These are phyloP conservation scores for Solanum tacnaense DNA, from an alignment of 257 asterid species.

Conservation along the genomic window DNA sequence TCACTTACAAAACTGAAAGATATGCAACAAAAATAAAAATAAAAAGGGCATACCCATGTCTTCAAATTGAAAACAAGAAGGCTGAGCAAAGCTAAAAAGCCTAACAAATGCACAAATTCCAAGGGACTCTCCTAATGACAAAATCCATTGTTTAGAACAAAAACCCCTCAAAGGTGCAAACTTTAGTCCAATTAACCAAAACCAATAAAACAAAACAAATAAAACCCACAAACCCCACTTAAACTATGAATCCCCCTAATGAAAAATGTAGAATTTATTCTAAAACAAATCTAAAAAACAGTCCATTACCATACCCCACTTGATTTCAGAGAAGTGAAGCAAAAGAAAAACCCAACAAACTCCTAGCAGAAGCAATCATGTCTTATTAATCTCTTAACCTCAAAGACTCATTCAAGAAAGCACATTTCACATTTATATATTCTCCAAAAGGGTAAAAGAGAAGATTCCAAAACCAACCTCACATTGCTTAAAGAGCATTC, in stretches of 20 bases:
- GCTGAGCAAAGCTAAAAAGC: conserved; percentile 2
- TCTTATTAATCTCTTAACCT: conserved; percentile 36
- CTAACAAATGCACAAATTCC: neutral
- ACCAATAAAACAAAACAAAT: neutral
- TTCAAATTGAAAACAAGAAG: conserved; percentile 9
- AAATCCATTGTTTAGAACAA: neutral
- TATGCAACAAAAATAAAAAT: neutral
- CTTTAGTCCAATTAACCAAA: neutral
- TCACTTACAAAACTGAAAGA: neutral
- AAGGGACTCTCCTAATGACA: conserved; percentile 15
- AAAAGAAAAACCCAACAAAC: conserved; percentile 30
- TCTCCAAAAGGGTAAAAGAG: conserved; percentile 1
- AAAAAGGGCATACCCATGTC: conserved; percentile 25
- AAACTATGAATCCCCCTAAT: neutral
- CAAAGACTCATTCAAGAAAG: conserved; percentile 32
- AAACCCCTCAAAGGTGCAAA: neutral
- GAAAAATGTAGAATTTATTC: conserved; percentile 3
- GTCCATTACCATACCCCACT: conserved; percentile 25
- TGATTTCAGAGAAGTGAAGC: conserved; percentile 40
- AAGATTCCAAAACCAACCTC: conserved; percentile 14
- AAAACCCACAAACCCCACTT: neutral
- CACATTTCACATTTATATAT: conserved; percentile 45
- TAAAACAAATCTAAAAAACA: conserved; percentile 19
- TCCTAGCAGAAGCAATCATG: conserved; percentile 34
- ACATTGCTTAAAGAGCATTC: conserved; percentile 7